Percentiles rank a stretch among this genome's conserved stretches.
Evolutionary conservation across 2,329 filamentous ascomycete species (phyloP).

Genomic region (Claviceps monticola): DNA sequence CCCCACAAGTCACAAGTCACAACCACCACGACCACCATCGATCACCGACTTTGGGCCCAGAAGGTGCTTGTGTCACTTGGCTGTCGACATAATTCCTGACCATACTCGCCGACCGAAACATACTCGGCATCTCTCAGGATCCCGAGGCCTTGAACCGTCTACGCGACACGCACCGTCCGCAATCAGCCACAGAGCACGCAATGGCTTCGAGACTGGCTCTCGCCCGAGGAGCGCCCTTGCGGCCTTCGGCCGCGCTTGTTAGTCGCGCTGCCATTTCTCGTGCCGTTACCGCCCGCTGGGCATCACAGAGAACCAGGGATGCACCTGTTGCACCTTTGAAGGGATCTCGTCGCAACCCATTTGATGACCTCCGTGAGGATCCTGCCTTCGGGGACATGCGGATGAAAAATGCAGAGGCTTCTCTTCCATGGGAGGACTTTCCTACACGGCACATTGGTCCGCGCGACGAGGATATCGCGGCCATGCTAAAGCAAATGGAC

Average conservation of each 20-base stretch:
- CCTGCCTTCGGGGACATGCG: conserved; percentile 13
- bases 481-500: conserved; percentile 70
- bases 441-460: conserved; percentile 79
- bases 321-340: too few relatives aligned
- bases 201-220: conserved; percentile 17
- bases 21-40: background rate
- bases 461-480: conserved; percentile 49
- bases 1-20: too few relatives aligned
- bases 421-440: conserved; percentile 32
- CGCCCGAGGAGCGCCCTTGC: conserved; percentile 11
- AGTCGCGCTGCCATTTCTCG: conserved; percentile 4
- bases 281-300: background rate
- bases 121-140: background rate
- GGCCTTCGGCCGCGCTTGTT: conserved; percentile 7
- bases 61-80: background rate
- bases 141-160: background rate
- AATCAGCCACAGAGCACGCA: background rate
- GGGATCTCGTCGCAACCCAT: background rate
- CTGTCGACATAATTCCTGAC: background rate
- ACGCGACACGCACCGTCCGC: background rate
- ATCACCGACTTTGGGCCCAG: background rate
- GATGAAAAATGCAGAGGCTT: conserved; percentile 9
- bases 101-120: background rate
- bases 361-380: conserved; percentile 10
- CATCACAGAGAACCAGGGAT: too few relatives aligned